Conservation (phyloP, 306 rosid genomes). For the Amphicarpaea edgeworthii region DNA sequence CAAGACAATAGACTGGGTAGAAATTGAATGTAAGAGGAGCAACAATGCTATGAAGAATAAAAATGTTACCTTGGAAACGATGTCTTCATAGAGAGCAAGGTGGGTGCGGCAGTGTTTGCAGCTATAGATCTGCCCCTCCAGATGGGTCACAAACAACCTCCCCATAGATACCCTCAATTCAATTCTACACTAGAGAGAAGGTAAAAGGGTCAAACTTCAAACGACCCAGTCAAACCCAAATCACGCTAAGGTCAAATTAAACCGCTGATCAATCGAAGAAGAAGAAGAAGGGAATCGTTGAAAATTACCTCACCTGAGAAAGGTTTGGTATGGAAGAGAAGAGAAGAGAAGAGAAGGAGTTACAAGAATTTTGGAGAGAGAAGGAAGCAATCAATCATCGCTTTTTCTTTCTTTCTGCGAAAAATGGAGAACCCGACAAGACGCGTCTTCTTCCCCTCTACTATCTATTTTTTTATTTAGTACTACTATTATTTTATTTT, state of each 20-base stretch:
- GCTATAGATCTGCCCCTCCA: conserved; percentile 85
- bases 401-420: conserved; percentile 51
- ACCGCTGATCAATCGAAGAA: conserved; percentile 29
- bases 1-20: no score
- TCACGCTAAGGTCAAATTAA: conserved; percentile 41
- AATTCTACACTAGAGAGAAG: conserved; percentile 32
- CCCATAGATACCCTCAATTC: conserved; percentile 71
- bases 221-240: conserved; percentile 34
- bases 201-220: conserved; percentile 43
- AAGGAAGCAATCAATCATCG: conserved; percentile 46
- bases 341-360: conserved; percentile 20
- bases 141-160: conserved; percentile 77
- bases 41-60: no score
- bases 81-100: conserved; percentile 74
- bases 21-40: no score
- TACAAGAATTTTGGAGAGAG: conserved; percentile 75
- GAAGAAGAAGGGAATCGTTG: conserved; percentile 42
- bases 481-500: no score
- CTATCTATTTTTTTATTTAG: no score
- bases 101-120: conserved; percentile 90
- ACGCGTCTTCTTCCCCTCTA: no score
- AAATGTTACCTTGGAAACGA: conserved; percentile 92
- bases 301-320: conserved; percentile 50
- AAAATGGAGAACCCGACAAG: conserved; percentile 56
- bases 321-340: conserved; percentile 20